Conservation (phyloP, 2,329 filamentous ascomycete species). For the Sporothrix euskadiensis region DNA sequence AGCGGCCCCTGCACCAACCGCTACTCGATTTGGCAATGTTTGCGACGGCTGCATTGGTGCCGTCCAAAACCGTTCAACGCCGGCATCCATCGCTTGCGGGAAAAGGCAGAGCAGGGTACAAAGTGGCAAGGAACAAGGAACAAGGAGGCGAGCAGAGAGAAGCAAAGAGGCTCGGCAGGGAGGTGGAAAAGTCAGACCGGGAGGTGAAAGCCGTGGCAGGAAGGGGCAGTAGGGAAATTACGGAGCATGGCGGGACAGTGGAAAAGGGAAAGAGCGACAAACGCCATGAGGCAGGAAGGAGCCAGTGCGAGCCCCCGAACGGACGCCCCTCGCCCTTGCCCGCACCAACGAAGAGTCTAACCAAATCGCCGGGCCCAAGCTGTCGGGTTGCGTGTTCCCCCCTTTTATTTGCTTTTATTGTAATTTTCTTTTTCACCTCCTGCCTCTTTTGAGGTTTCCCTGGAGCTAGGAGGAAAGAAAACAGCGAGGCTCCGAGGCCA, state of each 20-base stretch:
- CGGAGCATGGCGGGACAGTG: neutral
- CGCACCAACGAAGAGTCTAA: neutral
- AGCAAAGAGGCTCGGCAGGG: too few species aligned
- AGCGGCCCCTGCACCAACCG: neutral
- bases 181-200: neutral
- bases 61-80: neutral
- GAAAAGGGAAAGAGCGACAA: neutral
- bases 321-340: neutral
- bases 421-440: neutral
- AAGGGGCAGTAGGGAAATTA: neutral
- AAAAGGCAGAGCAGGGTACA: neutral
- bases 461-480: neutral
- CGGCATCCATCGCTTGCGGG: constrained; percentile 11
- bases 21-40: neutral
- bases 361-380: constrained; percentile 19
- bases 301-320: neutral
- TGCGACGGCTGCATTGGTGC: neutral
- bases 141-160: too few species aligned
- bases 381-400: neutral
- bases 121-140: neutral
- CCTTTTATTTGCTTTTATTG: neutral
- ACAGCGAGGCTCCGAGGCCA: constrained; percentile 1
- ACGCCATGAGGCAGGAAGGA: neutral
- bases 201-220: neutral
- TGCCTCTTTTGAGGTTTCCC: neutral